Evolutionary conservation across 495 filamentous ascomycete genomes (phyloP), one percentile per base, ranked within the genome.

Genomic region (Chlorociboria aeruginascens): DNA sequence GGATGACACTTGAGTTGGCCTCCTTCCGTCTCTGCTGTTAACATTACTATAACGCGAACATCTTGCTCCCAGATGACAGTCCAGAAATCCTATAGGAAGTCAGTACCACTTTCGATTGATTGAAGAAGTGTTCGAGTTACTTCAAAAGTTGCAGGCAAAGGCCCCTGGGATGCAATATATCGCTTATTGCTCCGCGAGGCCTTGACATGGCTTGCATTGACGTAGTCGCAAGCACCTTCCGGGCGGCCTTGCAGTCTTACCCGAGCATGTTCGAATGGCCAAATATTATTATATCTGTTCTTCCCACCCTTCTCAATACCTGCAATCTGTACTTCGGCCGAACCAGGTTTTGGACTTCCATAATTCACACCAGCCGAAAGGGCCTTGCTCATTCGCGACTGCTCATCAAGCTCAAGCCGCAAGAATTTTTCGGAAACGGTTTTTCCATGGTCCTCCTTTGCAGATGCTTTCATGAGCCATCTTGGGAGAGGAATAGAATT

Each of bases 271-370:
- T 98, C 92, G 58, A 93, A 98, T 6, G 92, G 92, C 65, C 93
- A 85, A 35, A 97, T 97, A 56, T 95, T 92, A 63, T 95, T 97
- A 63, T 98, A 98, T 14, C 92, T 73, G 58, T 98, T 98, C 65
- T 97, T 97, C 2, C 72, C 76, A 30, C 92, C 92, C 58, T 95
- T 88, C 59, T 98, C 92, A 46, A 98, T 85, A 4, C 92, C 92
- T 2, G 88, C 92, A 44, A 98, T 77, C 51, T 72, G 70, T 14
- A 76, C 62, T 8, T 40, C 41, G 3, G 50, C 43, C 3, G 48
- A 16, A 57, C 68, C 33, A 8, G 68, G 46, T 8, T 53, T 42
- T 32, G 62, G 62, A 32, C 72, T 69, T 30, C 73, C 72, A 46
- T 75, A 76, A 29, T 68, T 63, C 14, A 78, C 75, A 32, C 78